phyloP scores from a whole-genome alignment of 2,329 filamentous ascomycete species.

The Macroventuria anomochaeta region DNA sequence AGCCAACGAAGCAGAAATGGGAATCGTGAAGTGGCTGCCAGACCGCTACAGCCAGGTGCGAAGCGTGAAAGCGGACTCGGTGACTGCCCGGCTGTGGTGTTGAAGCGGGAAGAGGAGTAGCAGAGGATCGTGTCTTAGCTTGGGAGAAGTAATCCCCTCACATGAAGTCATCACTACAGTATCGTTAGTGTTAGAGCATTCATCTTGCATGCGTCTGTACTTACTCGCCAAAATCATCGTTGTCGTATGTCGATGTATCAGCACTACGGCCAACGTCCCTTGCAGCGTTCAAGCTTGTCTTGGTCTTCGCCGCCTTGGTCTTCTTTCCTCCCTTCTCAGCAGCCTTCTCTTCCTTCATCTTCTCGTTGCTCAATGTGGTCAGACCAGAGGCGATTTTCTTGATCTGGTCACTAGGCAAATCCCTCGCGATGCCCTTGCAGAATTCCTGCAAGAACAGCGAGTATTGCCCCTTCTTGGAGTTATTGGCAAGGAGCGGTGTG shows the following conservation, averaged over 20 bases:
- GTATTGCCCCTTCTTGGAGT: constrained; percentile 90
- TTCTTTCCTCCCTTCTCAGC: constrained; percentile 96
- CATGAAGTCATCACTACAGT: constrained; percentile 49
- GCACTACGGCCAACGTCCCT: constrained; percentile 62
- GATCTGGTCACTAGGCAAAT: constrained; percentile 89
- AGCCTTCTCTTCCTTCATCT: constrained; percentile 97
- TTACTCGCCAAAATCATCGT: constrained; percentile 86
- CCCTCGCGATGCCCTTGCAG: constrained; percentile 82
- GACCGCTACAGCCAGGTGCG: neutral
- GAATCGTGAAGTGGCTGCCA: constrained; percentile 4
- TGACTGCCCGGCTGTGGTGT: constrained; percentile 17
- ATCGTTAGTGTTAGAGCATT: constrained; percentile 25
- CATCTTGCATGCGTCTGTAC: constrained; percentile 50
- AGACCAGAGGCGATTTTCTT: constrained; percentile 91
- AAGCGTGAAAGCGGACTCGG: constrained; percentile 1
- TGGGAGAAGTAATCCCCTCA: constrained; percentile 24
- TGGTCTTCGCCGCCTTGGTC: constrained; percentile 94
- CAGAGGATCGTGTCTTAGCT: constrained; percentile 4
- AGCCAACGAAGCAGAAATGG: constrained; percentile 13
- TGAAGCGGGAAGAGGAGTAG: constrained; percentile 18
- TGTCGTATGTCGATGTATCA: constrained; percentile 81
- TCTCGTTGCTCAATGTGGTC: constrained; percentile 94
- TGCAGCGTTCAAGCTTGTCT: constrained; percentile 77
- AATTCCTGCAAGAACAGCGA: constrained; percentile 90
- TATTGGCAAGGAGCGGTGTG: constrained; percentile 75